Evolutionary conservation across 1,284 basidiomycete genomes (phyloP), one percentile per base, ranked within the genome.

Genomic region (Ustilago bromivora): DNA sequence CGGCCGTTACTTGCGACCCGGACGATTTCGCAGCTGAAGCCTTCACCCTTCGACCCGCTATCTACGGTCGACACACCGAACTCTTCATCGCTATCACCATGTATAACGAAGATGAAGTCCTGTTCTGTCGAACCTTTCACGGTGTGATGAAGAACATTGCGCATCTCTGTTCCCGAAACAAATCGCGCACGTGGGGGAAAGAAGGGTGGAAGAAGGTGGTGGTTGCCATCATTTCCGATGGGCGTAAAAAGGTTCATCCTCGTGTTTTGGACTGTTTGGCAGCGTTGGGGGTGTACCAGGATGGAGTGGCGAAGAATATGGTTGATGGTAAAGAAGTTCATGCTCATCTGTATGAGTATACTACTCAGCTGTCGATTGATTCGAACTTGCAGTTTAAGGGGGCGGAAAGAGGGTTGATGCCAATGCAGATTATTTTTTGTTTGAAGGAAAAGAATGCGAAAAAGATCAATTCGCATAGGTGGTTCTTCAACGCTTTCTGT

Each of bases 331-430:
- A 93, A 80, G 90, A 92, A 32, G 95, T 98, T 13, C 93, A 93
- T 1, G 95, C 95, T 1, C 96, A 99, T 88, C 85, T 98, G 23
- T 99, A 96, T 87, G 96, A 99, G 87, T 95, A 95, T 84, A 98
- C 96, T 0, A 93, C 96, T 0, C 93, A 94, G 46, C 95, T 98
- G 82, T 93, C 90, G 1, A 88, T 98, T 52, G 94, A 96, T 85
- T 89, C 93, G 2, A 92, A 95, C 79, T 87, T 98, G 56, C 93
- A 95, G 81, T 97, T 98, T 89, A 92, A 92, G 83, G 97, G 96
- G 78, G 94, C 95, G 0, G 96, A 98, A 87, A 95, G 96, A 85
- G 95, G 89, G 0, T 65, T 86, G 61, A 86, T 87, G 6, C 86
- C 86, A 92, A 81, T 84, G 60, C 85, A 86, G 68, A 76, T 86